phyloP scores from a whole-genome alignment of 345 rosid genomes.

The Salix udensis region DNA sequence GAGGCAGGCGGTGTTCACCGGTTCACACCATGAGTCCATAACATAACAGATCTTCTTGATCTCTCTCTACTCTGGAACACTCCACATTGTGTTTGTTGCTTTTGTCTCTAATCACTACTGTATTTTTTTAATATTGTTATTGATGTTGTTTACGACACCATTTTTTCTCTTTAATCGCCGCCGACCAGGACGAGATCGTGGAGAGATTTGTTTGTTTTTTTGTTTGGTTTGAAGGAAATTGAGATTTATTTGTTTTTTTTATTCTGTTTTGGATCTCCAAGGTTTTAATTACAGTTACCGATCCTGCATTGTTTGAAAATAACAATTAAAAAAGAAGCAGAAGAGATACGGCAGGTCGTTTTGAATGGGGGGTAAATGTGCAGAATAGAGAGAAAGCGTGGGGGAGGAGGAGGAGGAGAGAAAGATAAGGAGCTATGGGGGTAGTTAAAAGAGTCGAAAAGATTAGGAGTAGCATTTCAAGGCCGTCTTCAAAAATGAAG shows the following conservation, averaged over 20 bases:
- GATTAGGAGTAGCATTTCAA: constrained; percentile 28
- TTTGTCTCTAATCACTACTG: background rate
- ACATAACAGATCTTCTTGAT: background rate
- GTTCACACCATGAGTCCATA: background rate
- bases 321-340: background rate
- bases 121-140: no score
- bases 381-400: constrained; percentile 36
- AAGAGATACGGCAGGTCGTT: constrained; percentile 3
- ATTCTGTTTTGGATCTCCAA: background rate
- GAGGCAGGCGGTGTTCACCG: constrained; percentile 24
- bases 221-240: background rate
- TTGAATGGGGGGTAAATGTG: constrained; percentile 37
- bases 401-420: constrained; percentile 40
- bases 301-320: constrained; percentile 32
- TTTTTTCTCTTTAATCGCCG: constrained; percentile 1
- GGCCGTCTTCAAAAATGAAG: constrained; percentile 52
- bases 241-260: background rate
- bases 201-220: background rate
- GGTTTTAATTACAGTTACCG: background rate
- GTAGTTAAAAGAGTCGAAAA: constrained; percentile 39
- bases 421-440: constrained; percentile 30
- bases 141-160: no score
- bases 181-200: constrained; percentile 15
- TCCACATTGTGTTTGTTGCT: background rate
- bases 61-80: background rate